Percentiles rank a stretch among this genome's conserved stretches.
Evolutionary conservation across 2,329 filamentous ascomycete species (phyloP).

Genomic region (Neoarthrinium moseri): DNA sequence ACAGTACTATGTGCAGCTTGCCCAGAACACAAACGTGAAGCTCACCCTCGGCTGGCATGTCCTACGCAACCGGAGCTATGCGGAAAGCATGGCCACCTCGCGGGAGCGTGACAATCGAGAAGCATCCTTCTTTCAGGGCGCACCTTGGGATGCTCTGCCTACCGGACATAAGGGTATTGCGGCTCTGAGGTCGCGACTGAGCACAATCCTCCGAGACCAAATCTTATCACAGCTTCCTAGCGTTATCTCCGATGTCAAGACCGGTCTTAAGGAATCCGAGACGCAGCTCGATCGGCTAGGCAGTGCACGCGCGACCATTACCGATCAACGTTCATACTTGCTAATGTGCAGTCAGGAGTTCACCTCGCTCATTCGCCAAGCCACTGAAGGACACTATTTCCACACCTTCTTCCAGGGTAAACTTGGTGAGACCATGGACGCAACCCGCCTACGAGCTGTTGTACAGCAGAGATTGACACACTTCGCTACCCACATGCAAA

Average conservation of each 20-base stretch:
- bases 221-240: conserved; percentile 29
- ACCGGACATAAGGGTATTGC: conserved; percentile 17
- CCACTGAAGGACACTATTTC: conserved; percentile 27
- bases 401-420: conserved; percentile 24
- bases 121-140: conserved; percentile 13
- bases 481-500: conserved; percentile 21
- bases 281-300: conserved; percentile 22
- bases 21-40: conserved; percentile 40
- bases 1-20: conserved; percentile 34
- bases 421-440: conserved; percentile 13
- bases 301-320: conserved; percentile 14
- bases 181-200: conserved; percentile 21
- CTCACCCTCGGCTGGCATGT: conserved; percentile 52
- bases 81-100: conserved; percentile 9
- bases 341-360: conserved; percentile 25
- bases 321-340: conserved; percentile 27
- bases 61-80: conserved; percentile 36
- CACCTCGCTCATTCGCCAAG: conserved; percentile 17
- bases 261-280: conserved; percentile 19
- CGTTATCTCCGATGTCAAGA: conserved; percentile 28
- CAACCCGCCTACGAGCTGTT: conserved; percentile 21
- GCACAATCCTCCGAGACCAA: conserved; percentile 21
- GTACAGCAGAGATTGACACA: conserved; percentile 19
- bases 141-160: conserved; percentile 10
- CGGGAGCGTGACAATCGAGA: conserved; percentile 10